A percentile compares a stretch with the other conserved stretches of the same genome.
phyloP scores from a whole-genome alignment of 805 yeast species.

The Deakozyma indianensis region DNA sequence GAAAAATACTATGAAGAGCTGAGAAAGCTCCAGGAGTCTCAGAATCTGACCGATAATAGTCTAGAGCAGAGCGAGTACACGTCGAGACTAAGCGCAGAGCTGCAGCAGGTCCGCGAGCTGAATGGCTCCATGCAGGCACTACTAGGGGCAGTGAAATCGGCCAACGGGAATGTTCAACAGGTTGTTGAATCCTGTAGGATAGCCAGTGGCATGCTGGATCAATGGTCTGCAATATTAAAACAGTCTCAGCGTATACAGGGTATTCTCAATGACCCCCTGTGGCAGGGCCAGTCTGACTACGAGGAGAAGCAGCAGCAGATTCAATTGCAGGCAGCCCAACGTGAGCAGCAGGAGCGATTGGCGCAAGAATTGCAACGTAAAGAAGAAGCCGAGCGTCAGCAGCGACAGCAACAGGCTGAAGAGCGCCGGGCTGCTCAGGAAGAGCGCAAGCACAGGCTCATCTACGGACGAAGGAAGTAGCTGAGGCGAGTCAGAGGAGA shows the following conservation, averaged over 20 bases:
- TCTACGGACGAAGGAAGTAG: no score
- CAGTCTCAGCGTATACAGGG: background rate
- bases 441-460: no score
- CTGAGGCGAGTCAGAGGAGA: no score
- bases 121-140: background rate
- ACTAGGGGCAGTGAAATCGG: background rate
- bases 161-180: background rate
- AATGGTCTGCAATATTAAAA: background rate
- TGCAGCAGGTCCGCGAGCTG: background rate
- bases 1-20: background rate
- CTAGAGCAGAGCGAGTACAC: background rate
- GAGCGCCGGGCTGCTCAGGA: no score
- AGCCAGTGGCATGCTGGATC: background rate
- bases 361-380: no score
- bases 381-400: no score
- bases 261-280: background rate
- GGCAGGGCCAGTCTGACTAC: background rate
- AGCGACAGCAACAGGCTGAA: no score
- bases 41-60: background rate
- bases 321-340: background rate
- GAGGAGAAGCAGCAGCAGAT: background rate
- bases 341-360: background rate
- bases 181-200: background rate
- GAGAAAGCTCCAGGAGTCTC: background rate
- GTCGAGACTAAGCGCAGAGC: background rate